These are phyloP conservation scores for Phaeotremella skinneri DNA, from an alignment of 768 basidiomycete genomes.

Conservation along the genomic window DNA sequence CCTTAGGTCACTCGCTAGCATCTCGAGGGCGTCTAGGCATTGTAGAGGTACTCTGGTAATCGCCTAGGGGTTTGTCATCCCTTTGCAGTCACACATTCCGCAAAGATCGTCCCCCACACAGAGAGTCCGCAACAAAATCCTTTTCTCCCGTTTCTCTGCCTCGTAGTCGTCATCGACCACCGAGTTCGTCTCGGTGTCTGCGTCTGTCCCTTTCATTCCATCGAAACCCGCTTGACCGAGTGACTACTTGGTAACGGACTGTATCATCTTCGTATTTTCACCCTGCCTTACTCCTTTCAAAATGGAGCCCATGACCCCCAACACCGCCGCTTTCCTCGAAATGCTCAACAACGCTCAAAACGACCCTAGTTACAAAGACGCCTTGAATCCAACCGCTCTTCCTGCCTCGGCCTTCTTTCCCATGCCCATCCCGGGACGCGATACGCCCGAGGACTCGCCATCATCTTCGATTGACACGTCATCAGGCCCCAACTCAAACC, in stretches of 20 bases:
- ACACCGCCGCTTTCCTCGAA: constrained; percentile 40
- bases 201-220: not conserved
- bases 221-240: no score
- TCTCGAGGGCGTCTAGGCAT: not conserved
- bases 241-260: not conserved
- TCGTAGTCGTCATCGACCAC: no score
- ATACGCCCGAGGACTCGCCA: constrained; percentile 39
- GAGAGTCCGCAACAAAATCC: no score
- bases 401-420: constrained; percentile 41
- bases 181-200: not conserved
- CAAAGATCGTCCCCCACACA: no score
- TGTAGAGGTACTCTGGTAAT: no score
- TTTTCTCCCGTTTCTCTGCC: no score
- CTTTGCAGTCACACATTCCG: no score
- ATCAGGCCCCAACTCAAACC: constrained; percentile 16
- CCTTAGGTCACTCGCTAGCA: not conserved
- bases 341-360: constrained; percentile 25
- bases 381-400: constrained; percentile 20
- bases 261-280: not conserved
- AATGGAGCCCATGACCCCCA: constrained; percentile 37
- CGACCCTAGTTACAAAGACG: not conserved
- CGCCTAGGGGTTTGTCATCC: no score
- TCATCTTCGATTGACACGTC: constrained; percentile 25
- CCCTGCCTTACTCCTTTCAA: constrained; percentile 8
- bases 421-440: constrained; percentile 32